These are phyloP conservation scores for Ramaria sp. DNA, from an alignment of 768 basidiomycete species.

Conservation along the genomic window DNA sequence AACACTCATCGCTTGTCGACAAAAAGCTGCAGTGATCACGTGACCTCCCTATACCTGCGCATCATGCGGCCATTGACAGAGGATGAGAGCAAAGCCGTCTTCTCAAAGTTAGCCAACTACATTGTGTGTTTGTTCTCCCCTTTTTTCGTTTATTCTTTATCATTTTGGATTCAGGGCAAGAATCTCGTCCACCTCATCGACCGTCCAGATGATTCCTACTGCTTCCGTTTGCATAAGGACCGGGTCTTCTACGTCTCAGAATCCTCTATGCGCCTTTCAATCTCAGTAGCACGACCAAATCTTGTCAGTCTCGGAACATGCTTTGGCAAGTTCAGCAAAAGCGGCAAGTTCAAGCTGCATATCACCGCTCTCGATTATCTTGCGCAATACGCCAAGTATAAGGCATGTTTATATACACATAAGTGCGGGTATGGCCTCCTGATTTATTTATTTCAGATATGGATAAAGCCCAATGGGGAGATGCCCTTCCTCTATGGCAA, in stretches of 20 bases:
- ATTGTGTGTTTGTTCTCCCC: slow-evolving; percentile 46
- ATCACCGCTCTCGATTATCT: slow-evolving; percentile 89
- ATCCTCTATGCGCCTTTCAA: slow-evolving; percentile 84
- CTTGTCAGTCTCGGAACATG: slow-evolving; percentile 91
- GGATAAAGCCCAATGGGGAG: slow-evolving; percentile 99
- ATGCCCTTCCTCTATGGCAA: slow-evolving; percentile 99
- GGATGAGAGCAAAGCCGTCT: slow-evolving; percentile 93
- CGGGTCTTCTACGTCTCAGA: slow-evolving; percentile 96
- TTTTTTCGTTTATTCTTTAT: neutral
- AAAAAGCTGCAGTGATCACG: neutral
- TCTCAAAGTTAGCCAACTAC: slow-evolving; percentile 95
- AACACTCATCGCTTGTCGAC: slow-evolving; percentile 28
- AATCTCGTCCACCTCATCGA: slow-evolving; percentile 94
- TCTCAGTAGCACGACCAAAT: slow-evolving; percentile 86
- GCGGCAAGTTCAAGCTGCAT: slow-evolving; percentile 95
- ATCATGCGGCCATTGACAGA: slow-evolving; percentile 92
- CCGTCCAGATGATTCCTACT: slow-evolving; percentile 87
- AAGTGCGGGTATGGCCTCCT: neutral
- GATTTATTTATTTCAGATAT: slow-evolving; percentile 46
- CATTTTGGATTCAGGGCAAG: slow-evolving; percentile 54
- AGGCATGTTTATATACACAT: slow-evolving; percentile 39
- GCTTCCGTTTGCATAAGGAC: slow-evolving; percentile 91
- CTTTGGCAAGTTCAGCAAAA: slow-evolving; percentile 95
- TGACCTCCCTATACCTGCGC: slow-evolving; percentile 14
- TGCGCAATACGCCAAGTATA: slow-evolving; percentile 95